Evolutionary conservation across 2,329 filamentous ascomycete genomes (phyloP).

Genomic region (Ophiocordyceps australis): DNA sequence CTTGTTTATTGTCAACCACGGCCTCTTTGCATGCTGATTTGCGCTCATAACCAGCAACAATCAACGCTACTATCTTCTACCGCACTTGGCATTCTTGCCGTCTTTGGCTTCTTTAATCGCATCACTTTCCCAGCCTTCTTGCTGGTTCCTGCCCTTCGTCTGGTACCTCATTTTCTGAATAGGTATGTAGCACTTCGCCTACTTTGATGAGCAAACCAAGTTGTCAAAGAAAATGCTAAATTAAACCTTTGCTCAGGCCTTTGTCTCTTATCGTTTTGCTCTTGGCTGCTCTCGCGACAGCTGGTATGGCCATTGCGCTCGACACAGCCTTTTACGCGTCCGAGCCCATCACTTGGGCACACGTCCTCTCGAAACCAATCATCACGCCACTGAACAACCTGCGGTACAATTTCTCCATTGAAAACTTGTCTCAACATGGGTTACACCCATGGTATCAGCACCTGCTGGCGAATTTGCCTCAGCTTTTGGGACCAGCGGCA

Average conservation of each 20-base stretch:
- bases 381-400: slow-evolving; percentile 68
- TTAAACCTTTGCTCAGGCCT: slow-evolving; percentile 24
- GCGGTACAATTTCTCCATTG: slow-evolving; percentile 50
- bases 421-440: slow-evolving; percentile 58
- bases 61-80: slow-evolving; percentile 60
- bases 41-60: slow-evolving; percentile 33
- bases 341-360: slow-evolving; percentile 43
- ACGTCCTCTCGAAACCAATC: slow-evolving; percentile 44
- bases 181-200: slow-evolving; percentile 35
- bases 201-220: slow-evolving; percentile 5
- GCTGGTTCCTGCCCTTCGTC: slow-evolving; percentile 61
- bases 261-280: slow-evolving; percentile 44
- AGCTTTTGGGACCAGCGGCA: slow-evolving; percentile 53
- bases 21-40: slow-evolving; percentile 12
- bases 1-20: too few species aligned
- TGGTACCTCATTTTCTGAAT: slow-evolving; percentile 71
- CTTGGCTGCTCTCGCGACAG: slow-evolving; percentile 46
- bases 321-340: slow-evolving; percentile 73
- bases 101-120: slow-evolving; percentile 85
- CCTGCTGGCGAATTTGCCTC: slow-evolving; percentile 47
- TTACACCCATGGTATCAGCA: slow-evolving; percentile 69
- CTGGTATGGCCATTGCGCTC: slow-evolving; percentile 54
- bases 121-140: slow-evolving; percentile 95
- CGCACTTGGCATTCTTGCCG: slow-evolving; percentile 61
- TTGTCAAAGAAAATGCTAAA: slow-evolving; percentile 6